Conservation (phyloP, 768 basidiomycete genomes). For the Panellus pusillus region DNA sequence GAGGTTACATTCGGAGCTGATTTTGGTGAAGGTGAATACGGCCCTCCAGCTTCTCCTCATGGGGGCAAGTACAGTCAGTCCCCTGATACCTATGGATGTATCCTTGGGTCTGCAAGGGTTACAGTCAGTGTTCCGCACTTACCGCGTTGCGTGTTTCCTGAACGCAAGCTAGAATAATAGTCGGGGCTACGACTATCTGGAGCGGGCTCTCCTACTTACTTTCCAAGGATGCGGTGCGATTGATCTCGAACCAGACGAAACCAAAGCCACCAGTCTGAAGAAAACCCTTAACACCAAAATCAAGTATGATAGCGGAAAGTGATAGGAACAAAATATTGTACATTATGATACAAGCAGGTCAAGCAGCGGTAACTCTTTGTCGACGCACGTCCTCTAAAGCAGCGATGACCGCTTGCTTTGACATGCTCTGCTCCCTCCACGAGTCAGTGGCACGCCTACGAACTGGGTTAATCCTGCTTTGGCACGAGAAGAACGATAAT, state of each 20-base stretch:
- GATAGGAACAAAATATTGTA: too few species aligned
- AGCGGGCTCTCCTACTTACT: slow-evolving; percentile 85
- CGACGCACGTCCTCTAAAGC: slow-evolving; percentile 74
- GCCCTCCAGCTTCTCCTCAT: slow-evolving; percentile 89
- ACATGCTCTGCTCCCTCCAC: slow-evolving; percentile 64
- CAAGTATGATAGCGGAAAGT: slow-evolving; percentile 14
- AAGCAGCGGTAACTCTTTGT: slow-evolving; percentile 37
- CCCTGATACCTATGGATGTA: slow-evolving; percentile 68
- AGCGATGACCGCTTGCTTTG: slow-evolving; percentile 59
- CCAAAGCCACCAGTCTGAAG: slow-evolving; percentile 28
- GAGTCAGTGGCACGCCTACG: slow-evolving; percentile 56
- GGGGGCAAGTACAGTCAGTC: slow-evolving; percentile 84
- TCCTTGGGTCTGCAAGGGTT: slow-evolving; percentile 56
- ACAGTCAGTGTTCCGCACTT: slow-evolving; percentile 56
- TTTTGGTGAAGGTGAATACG: slow-evolving; percentile 72
- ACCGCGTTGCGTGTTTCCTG: not conserved
- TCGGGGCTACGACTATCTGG: slow-evolving; percentile 89
- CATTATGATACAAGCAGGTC: slow-evolving; percentile 15
- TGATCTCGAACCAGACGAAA: slow-evolving; percentile 44
- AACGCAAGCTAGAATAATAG: slow-evolving; percentile 61
- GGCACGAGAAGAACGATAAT: not conserved
- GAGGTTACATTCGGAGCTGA: slow-evolving; percentile 1
- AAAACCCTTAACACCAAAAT: not conserved
- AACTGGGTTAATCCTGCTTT: slow-evolving; percentile 9
- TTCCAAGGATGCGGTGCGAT: slow-evolving; percentile 69